These are phyloP conservation scores for Sporobolomyces pararoseus DNA, from an alignment of 768 basidiomycete species.

Conservation along the genomic window DNA sequence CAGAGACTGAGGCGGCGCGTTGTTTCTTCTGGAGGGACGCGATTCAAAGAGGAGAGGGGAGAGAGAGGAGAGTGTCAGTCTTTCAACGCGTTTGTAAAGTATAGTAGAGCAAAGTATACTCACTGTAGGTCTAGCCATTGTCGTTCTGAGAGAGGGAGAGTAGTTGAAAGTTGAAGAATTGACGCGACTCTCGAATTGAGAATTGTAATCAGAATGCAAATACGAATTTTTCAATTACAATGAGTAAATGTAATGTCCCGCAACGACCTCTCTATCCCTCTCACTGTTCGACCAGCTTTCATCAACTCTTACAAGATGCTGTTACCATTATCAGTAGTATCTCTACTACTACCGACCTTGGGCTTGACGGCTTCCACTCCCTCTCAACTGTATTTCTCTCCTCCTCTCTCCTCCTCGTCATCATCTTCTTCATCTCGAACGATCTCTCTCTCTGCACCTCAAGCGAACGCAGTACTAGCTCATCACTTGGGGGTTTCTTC, in stretches of 20 bases:
- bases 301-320: too few species aligned
- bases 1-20: neutral
- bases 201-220: too few species aligned
- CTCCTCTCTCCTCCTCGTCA: slow-evolving; percentile 2
- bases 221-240: neutral
- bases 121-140: neutral
- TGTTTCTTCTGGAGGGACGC: slow-evolving; percentile 7
- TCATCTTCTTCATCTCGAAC: neutral
- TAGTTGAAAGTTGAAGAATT: neutral
- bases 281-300: neutral
- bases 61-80: neutral
- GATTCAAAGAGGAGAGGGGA: neutral
- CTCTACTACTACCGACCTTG: neutral
- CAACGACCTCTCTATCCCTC: neutral
- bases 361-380: neutral
- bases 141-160: neutral
- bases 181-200: neutral
- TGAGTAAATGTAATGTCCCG: neutral
- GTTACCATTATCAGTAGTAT: neutral
- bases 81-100: too few species aligned
- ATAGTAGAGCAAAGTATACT: neutral
- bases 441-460: slow-evolving; percentile 9
- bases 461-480: slow-evolving; percentile 40
- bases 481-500: slow-evolving; percentile 36
- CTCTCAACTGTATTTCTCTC: slow-evolving; percentile 10